phyloP scores from a whole-genome alignment of 805 yeast species.

The Pichia manshurica region DNA sequence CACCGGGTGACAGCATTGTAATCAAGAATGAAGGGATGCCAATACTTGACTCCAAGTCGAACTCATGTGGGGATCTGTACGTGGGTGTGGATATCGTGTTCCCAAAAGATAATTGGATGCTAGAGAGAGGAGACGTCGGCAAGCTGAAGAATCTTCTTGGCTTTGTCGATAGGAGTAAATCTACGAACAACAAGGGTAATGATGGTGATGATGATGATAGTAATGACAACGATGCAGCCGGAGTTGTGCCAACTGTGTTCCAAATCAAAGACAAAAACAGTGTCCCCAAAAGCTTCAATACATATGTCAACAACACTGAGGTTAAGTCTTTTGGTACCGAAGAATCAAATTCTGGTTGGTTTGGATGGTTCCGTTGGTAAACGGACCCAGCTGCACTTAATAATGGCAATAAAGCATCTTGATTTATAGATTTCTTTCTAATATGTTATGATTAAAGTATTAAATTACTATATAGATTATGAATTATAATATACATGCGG shows the following conservation, averaged over 20 bases:
- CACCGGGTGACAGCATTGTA: constrained; percentile 66
- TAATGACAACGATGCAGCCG: constrained; percentile 23
- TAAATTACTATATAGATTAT: too few species aligned
- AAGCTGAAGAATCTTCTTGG: constrained; percentile 52
- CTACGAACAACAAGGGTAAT: constrained; percentile 18
- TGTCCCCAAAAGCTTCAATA: constrained; percentile 27
- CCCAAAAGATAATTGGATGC: constrained; percentile 81
- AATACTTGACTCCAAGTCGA: constrained; percentile 26
- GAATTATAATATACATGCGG: not conserved
- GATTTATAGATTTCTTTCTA: too few species aligned
- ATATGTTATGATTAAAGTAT: too few species aligned
- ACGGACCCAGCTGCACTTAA: not conserved
- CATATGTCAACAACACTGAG: constrained; percentile 23
- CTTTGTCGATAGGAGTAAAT: constrained; percentile 19
- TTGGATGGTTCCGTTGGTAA: constrained; percentile 11
- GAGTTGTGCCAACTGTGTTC: constrained; percentile 20
- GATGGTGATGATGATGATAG: constrained; percentile 21
- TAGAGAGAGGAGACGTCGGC: constrained; percentile 60
- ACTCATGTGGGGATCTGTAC: constrained; percentile 59
- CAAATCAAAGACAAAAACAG: constrained; percentile 19
- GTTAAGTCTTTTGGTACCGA: constrained; percentile 26
- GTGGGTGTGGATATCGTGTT: constrained; percentile 68
- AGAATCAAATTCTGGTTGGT: constrained; percentile 19
- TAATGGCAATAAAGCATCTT: not conserved
- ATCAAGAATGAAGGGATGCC: constrained; percentile 85